Percentiles rank a stretch among this genome's conserved stretches.
phyloP scores from a whole-genome alignment of 2,329 filamentous ascomycete species.

The Metarhizium album region DNA sequence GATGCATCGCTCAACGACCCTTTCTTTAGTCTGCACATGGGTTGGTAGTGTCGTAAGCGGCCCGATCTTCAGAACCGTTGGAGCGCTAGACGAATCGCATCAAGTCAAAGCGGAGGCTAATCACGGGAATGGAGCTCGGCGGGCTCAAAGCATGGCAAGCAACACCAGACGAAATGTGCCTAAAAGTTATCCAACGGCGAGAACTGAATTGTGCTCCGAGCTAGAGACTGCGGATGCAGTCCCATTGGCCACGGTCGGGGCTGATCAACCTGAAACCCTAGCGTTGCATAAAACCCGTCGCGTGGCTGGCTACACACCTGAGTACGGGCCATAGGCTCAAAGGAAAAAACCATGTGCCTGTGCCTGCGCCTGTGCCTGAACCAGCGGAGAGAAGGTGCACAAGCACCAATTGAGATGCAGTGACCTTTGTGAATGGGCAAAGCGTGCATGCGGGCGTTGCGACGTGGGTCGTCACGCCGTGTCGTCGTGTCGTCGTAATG shows the following conservation, averaged over 20 bases:
- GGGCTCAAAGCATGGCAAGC: not conserved
- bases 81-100: conserved; percentile 1
- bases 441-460: not conserved
- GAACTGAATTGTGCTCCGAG: not conserved
- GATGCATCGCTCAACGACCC: too few species aligned
- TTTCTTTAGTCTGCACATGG: too few species aligned
- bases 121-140: not conserved
- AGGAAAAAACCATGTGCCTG: not conserved
- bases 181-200: not conserved
- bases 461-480: too few species aligned
- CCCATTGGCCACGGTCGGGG: conserved; percentile 18
- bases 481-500: too few species aligned
- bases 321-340: too few species aligned
- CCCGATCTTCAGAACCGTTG: not conserved
- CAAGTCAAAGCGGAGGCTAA: not conserved
- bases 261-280: conserved; percentile 23
- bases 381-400: not conserved
- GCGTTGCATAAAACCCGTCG: conserved; percentile 24
- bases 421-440: not conserved
- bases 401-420: not conserved
- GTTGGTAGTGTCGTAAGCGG: too few species aligned
- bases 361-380: not conserved
- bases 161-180: conserved; percentile 1
- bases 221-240: conserved; percentile 12
- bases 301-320: too few species aligned